Evolutionary conservation across 2,329 filamentous ascomycete species (phyloP).

Genomic region (Microsporum audouinii): DNA sequence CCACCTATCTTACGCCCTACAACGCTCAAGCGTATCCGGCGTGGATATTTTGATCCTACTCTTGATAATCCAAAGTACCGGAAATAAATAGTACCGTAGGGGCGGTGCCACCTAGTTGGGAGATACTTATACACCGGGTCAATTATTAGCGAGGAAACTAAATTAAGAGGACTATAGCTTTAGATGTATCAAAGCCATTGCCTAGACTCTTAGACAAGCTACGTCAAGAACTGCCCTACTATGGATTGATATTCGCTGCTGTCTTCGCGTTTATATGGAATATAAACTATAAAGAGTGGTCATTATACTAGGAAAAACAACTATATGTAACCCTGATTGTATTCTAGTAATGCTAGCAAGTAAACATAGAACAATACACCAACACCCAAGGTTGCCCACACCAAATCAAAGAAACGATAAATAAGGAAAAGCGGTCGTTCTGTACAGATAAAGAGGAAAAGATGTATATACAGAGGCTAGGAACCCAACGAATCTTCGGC

Average conservation of each 20-base stretch:
- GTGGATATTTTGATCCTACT: slow-evolving; percentile 4
- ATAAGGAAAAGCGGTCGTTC: neutral
- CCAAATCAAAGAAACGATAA: neutral
- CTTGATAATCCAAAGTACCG: neutral
- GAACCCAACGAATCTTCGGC: neutral
- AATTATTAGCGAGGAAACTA: too few relatives aligned
- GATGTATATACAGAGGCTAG: neutral
- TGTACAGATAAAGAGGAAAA: neutral
- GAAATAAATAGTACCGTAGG: neutral
- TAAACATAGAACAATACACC: neutral
- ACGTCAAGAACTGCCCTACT: too few relatives aligned
- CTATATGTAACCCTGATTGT: neutral
- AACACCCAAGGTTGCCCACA: neutral
- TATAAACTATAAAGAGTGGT: too few relatives aligned
- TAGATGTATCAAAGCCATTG: too few relatives aligned
- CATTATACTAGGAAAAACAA: neutral
- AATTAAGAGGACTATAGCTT: too few relatives aligned
- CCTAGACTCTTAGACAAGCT: too few relatives aligned
- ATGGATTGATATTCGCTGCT: too few relatives aligned
- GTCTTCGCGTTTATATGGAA: too few relatives aligned
- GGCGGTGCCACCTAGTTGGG: too few relatives aligned
- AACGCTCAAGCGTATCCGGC: slow-evolving; percentile 7
- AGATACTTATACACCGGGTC: too few relatives aligned
- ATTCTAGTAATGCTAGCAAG: neutral
- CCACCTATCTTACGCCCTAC: slow-evolving; percentile 7